A percentile compares a stretch with the other conserved stretches of the same genome.
These are phyloP conservation scores for Leishmania tropica DNA, from an alignment of 208 protist genomes.

Conservation along the genomic window DNA sequence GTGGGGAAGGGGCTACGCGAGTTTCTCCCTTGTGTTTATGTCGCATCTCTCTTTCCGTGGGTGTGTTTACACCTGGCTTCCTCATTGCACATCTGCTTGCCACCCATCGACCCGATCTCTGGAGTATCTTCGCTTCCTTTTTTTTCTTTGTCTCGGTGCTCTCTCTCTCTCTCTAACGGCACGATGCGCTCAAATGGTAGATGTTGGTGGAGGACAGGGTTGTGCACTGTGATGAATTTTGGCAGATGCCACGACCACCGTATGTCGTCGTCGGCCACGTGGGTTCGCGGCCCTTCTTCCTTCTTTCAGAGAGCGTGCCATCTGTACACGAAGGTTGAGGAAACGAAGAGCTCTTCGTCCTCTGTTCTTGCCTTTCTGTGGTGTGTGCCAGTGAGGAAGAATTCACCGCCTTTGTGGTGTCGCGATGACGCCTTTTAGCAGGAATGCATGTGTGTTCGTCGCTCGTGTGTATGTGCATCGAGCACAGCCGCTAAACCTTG, in stretches of 20 bases:
- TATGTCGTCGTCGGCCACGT: neutral
- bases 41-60: too few species aligned
- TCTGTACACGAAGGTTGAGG: too few species aligned
- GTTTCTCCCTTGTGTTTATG: too few species aligned
- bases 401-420: neutral
- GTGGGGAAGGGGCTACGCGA: neutral
- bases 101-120: neutral
- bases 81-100: neutral
- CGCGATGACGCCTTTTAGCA: too few species aligned
- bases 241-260: neutral
- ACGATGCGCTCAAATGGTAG: neutral
- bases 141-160: slow-evolving; percentile 4
- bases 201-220: neutral
- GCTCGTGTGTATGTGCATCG: too few species aligned
- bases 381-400: neutral
- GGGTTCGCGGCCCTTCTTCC: too few species aligned
- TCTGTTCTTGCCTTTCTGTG: neutral
- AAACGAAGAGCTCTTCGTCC: too few species aligned
- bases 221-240: neutral
- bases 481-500: too few species aligned
- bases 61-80: neutral
- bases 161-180: neutral
- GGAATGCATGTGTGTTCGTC: too few species aligned
- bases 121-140: neutral
- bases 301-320: too few species aligned